Conservation (phyloP, 2,329 filamentous ascomycete genomes). For the Corynespora cassiicola region DNA sequence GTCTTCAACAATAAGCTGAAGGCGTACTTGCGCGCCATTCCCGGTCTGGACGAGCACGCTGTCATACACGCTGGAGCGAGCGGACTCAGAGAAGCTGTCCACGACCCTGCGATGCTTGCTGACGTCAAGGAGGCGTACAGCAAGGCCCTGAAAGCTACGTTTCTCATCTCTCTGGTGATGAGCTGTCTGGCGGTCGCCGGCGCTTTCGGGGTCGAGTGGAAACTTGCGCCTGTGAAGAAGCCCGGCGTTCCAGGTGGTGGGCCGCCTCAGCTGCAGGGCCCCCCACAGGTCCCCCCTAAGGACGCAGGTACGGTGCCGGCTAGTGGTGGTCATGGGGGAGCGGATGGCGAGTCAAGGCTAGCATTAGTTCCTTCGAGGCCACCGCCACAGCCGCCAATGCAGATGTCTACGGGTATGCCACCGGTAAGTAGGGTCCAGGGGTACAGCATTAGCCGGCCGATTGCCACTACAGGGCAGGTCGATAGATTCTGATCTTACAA, state of each 20-base stretch:
- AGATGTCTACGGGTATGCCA: conserved; percentile 4
- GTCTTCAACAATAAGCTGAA: conserved; percentile 48
- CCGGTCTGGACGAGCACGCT: conserved; percentile 3
- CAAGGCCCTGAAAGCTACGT: conserved; percentile 6
- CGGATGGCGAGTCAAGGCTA: too few relatives aligned
- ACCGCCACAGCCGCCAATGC: conserved; percentile 3
- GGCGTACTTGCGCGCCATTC: neutral
- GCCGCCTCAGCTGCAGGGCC: too few relatives aligned
- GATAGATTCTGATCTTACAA: too few relatives aligned
- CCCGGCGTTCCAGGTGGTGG: conserved; percentile 1
- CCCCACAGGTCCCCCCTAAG: too few relatives aligned
- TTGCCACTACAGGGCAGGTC: too few relatives aligned
- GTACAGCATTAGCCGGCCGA: too few relatives aligned
- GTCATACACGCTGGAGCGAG: conserved; percentile 10
- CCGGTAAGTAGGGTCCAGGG: too few relatives aligned
- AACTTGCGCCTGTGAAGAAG: conserved; percentile 37
- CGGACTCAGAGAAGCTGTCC: conserved; percentile 5
- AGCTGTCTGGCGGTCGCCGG: conserved; percentile 9
- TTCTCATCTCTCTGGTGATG: conserved; percentile 9
- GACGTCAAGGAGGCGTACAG: conserved; percentile 11
- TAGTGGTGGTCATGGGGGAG: neutral
- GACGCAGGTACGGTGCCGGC: too few relatives aligned
- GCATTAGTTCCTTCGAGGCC: conserved; percentile 3
- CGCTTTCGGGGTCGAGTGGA: conserved; percentile 25
- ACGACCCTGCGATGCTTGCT: conserved; percentile 3